Percentiles rank a stretch among this genome's conserved stretches.
Evolutionary conservation across 2,329 filamentous ascomycete species (phyloP).

Genomic region (Botrytis sinoallii): DNA sequence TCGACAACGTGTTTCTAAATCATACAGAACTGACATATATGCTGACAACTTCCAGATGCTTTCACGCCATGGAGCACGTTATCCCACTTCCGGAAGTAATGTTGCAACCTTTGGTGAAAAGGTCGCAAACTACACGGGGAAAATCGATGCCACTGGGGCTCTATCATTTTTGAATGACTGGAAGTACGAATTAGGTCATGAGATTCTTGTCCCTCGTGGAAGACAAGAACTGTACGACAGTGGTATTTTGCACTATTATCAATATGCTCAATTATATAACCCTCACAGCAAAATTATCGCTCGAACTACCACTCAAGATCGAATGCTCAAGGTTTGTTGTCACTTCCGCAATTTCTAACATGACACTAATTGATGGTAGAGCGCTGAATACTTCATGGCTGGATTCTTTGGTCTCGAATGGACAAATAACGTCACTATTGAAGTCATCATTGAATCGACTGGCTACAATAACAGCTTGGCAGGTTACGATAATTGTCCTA

Average conservation of each 20-base stretch:
- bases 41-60: constrained; percentile 55
- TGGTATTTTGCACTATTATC: constrained; percentile 66
- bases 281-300: constrained; percentile 70
- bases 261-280: constrained; percentile 57
- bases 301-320: constrained; percentile 71
- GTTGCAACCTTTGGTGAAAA: constrained; percentile 55
- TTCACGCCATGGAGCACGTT: constrained; percentile 69
- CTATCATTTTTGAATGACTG: constrained; percentile 67
- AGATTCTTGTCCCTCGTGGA: constrained; percentile 70
- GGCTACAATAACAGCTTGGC: constrained; percentile 70
- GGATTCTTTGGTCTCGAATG: constrained; percentile 77
- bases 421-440: constrained; percentile 68
- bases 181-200: constrained; percentile 65
- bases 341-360: neutral
- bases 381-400: constrained; percentile 72
- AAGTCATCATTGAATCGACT: constrained; percentile 63
- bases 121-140: constrained; percentile 52
- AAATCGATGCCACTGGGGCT: constrained; percentile 54
- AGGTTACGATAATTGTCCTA: constrained; percentile 64
- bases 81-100: constrained; percentile 61
- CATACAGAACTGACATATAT: neutral
- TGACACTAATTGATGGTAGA: constrained; percentile 23
- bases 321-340: constrained; percentile 64
- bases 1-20: neutral
- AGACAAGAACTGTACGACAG: constrained; percentile 71